These are phyloP conservation scores for Crassisporium funariophilum DNA, from an alignment of 768 basidiomycete genomes.

Conservation along the genomic window DNA sequence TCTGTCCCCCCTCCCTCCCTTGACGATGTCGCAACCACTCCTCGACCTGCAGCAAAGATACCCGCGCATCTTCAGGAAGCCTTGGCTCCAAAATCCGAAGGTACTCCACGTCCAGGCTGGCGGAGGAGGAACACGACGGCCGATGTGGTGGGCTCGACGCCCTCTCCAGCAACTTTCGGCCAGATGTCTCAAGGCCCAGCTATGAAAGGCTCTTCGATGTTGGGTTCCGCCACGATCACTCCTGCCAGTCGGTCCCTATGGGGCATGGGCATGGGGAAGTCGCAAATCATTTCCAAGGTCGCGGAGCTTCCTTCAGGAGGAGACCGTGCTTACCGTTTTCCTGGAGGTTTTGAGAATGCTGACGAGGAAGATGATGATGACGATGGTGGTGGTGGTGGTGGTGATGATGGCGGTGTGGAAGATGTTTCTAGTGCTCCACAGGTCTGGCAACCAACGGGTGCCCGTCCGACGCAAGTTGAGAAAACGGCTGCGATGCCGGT, in stretches of 20 bases:
- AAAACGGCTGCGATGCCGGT: constrained; percentile 4
- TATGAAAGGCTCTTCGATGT: constrained; percentile 20
- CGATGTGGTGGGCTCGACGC: background rate
- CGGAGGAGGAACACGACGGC: constrained; percentile 7
- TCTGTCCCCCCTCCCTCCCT: constrained; percentile 1
- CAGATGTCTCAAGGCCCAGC: constrained; percentile 9
- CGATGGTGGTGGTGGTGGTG: constrained; percentile 11
- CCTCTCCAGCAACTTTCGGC: background rate
- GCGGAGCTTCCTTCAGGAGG: constrained; percentile 2
- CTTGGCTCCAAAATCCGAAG: constrained; percentile 7
- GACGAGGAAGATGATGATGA: constrained; percentile 9
- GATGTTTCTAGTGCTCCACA: background rate
- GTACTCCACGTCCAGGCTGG: constrained; percentile 12
- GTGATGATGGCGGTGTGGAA: constrained; percentile 3
- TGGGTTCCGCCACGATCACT: background rate
- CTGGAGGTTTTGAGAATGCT: constrained; percentile 19
- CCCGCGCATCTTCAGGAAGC: constrained; percentile 21
- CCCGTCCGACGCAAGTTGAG: constrained; percentile 6
- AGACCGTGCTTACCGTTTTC: constrained; percentile 11
- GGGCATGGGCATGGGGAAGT: constrained; percentile 9
- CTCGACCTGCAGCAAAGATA: constrained; percentile 25
- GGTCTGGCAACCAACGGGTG: constrained; percentile 13
- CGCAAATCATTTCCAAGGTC: background rate
- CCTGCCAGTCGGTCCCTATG: constrained; percentile 17
- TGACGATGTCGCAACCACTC: constrained; percentile 18